Evolutionary conservation across 2,329 filamentous ascomycete genomes (phyloP).

Genomic region (Sclerotinia spermophila): DNA sequence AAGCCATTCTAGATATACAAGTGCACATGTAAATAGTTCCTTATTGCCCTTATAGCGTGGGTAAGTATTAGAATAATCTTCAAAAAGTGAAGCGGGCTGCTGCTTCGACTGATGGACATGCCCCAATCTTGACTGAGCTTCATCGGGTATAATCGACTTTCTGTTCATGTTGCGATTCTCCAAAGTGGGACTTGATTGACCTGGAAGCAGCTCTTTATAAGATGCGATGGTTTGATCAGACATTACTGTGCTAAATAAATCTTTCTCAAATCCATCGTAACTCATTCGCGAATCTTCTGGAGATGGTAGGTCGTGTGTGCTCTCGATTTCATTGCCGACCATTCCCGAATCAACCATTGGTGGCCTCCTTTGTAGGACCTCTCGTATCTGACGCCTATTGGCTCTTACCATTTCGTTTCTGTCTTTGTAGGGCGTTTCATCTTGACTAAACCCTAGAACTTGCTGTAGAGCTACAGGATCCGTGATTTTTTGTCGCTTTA

Average conservation of each 20-base stretch:
- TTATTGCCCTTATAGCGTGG: conserved; percentile 43
- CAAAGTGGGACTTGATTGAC: not conserved
- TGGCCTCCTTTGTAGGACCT: not conserved
- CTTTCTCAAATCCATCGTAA: not conserved
- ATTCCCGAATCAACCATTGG: not conserved
- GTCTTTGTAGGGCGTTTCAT: conserved; percentile 1
- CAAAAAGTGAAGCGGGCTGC: conserved; percentile 30
- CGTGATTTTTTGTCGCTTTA: conserved; percentile 8
- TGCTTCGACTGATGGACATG: not conserved
- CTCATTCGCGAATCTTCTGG: not conserved
- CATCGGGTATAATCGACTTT: not conserved
- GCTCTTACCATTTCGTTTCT: conserved; percentile 15
- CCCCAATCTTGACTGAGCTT: not conserved
- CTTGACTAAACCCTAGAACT: conserved; percentile 13
- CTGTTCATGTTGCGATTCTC: not conserved
- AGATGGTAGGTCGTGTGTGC: not conserved
- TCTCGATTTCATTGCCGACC: not conserved
- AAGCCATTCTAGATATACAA: conserved; percentile 44
- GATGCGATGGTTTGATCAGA: not conserved
- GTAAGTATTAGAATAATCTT: conserved; percentile 43
- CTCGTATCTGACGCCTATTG: conserved; percentile 6
- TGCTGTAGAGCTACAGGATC: not conserved
- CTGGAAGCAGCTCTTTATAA: not conserved
- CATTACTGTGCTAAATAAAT: not conserved
- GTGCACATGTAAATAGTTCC: conserved; percentile 45